Conservation (phyloP, 352 stramenopile species). For the Plasmopara viticola region DNA sequence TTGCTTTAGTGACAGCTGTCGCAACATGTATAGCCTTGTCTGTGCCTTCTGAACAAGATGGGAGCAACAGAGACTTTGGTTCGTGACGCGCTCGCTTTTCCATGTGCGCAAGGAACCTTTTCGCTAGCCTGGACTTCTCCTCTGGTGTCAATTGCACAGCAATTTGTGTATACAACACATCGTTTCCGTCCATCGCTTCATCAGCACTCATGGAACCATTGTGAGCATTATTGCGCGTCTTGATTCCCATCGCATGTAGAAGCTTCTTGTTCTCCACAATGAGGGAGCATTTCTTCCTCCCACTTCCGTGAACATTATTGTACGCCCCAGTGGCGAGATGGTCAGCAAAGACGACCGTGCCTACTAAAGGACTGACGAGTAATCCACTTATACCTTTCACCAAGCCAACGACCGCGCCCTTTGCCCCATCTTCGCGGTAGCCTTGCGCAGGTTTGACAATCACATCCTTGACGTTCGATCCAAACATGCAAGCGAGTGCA, state of each 20-base stretch:
- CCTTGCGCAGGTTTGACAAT: slow-evolving; percentile 52
- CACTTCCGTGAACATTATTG: slow-evolving; percentile 39
- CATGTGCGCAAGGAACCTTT: slow-evolving; percentile 34
- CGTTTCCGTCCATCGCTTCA: slow-evolving; percentile 33
- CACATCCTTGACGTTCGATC: slow-evolving; percentile 53
- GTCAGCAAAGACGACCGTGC: slow-evolving; percentile 54
- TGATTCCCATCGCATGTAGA: too few species aligned
- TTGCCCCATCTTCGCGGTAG: slow-evolving; percentile 51
- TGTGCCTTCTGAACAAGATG: slow-evolving; percentile 4
- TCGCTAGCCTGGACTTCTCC: slow-evolving; percentile 34
- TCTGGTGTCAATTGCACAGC: slow-evolving; percentile 34
- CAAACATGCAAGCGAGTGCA: slow-evolving; percentile 60
- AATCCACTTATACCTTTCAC: slow-evolving; percentile 49
- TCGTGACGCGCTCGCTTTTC: slow-evolving; percentile 26
- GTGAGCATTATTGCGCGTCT: too few species aligned
- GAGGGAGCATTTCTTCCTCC: slow-evolving; percentile 34
- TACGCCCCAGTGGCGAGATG: slow-evolving; percentile 57
- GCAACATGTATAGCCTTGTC: slow-evolving; percentile 6
- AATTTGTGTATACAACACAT: slow-evolving; percentile 27
- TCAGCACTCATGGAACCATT: slow-evolving; percentile 21
- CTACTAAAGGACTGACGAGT: slow-evolving; percentile 48
- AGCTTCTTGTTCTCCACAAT: background rate
- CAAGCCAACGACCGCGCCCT: slow-evolving; percentile 52
- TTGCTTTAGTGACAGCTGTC: slow-evolving; percentile 20
- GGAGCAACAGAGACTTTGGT: slow-evolving; percentile 3